Base-by-base conservation (phyloP, 1,284 basidiomycete species). In the Ceraceosorus bombacis region DNA sequence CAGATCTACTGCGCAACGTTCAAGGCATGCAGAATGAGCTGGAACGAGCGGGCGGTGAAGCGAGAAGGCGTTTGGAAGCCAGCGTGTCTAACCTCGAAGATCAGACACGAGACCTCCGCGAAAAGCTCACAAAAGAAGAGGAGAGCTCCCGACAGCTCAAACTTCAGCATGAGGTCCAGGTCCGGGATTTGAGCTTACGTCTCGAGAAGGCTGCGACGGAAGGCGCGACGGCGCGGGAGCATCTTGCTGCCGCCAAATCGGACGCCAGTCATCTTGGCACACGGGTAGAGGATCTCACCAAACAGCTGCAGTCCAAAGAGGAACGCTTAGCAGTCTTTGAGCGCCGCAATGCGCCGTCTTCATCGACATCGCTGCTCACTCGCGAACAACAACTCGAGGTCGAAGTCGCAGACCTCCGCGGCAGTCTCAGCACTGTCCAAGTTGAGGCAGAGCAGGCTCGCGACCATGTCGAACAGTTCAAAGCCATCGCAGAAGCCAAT, bases 291-390 rank as follows among this genome's bases (percentile, higher is more conserved):
- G 86, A 88, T 48, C 80, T 93, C 13, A 80, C 81, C 5, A 83
- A 83, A 52, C 86, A 89, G 67, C 78, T 90, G 7, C 85, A 87
- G 64, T 86, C 88, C 43, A 85, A 86, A 61, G 83, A 86, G 57
- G 88, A 90, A 80, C 90, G 90, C 78, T 82, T 93, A 36, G 82
- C 88, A 4, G 87, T 93, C 1, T 93, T 90, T 69, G 90, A 93
- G 74, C 84, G 89, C 27, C 82, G 88, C 52, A 51, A 49, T 13
- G 39, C 46, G 41, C 55, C 41, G 46, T 50, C 54, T 9, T 27
- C 27, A 27, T 27, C 27, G 27, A 27, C 27, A 27, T 41, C 54
- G 5, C 51, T 51, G 36, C 69, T 85, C 55, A 84, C 81, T 52
- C 83, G 81, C 37, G 89, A 90, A 71, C 86, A 89, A 70, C 87